A percentile compares a stretch with the other conserved stretches of the same genome.
These are phyloP conservation scores for Xylaria grammica DNA, from an alignment of 495 filamentous ascomycete genomes.

Conservation along the genomic window DNA sequence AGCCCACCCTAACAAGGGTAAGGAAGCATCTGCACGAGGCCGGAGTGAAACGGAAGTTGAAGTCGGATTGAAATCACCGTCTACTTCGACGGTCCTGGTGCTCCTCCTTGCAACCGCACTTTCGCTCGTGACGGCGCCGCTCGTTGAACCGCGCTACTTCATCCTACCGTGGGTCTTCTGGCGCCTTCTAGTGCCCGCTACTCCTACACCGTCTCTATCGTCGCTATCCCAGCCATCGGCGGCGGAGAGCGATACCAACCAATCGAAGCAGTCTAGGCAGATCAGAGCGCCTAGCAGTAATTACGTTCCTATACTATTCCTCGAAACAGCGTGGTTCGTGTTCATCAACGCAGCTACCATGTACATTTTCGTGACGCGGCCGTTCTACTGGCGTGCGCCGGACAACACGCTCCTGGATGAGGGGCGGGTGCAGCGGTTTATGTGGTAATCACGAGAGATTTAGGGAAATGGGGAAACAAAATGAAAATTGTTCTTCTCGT, in stretches of 20 bases:
- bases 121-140: conserved; percentile 82
- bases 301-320: conserved; percentile 31
- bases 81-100: conserved; percentile 57
- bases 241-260: neutral
- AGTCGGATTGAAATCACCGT: conserved; percentile 17
- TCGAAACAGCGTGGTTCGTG: conserved; percentile 83
- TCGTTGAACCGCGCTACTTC: conserved; percentile 94
- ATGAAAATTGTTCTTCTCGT: neutral
- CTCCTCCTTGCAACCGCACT: conserved; percentile 75
- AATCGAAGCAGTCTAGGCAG: neutral
- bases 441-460: conserved; percentile 67
- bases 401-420: conserved; percentile 63
- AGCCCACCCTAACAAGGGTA: neutral
- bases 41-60: neutral
- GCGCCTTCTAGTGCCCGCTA: conserved; percentile 73
- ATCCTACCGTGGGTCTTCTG: conserved; percentile 95
- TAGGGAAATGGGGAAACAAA: neutral
- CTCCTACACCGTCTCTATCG: conserved; percentile 31
- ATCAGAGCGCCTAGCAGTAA: neutral
- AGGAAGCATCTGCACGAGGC: neutral
- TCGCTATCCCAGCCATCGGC: neutral
- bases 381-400: conserved; percentile 72
- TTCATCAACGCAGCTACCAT: conserved; percentile 73
- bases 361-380: conserved; percentile 78
- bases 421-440: conserved; percentile 84